Conservation (phyloP, 108 stramenopile genomes). For the Stephanodiscus minutulus region DNA sequence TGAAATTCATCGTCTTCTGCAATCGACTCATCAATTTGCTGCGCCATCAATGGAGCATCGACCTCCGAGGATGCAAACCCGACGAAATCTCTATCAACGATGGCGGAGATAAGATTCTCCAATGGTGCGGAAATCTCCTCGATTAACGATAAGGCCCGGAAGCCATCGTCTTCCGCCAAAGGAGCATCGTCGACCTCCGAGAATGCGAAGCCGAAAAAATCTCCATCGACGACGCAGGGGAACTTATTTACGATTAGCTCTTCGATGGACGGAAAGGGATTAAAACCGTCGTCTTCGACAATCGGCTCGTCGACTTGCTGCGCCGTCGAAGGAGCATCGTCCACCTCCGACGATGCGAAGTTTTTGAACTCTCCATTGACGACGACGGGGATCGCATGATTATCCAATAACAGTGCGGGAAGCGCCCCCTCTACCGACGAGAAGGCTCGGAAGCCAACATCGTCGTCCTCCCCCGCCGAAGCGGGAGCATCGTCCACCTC, state of each 20-base stretch:
- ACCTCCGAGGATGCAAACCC: background rate
- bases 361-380: no score
- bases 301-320: no score
- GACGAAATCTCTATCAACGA: background rate
- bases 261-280: conserved; percentile 9
- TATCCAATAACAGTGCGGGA: no score
- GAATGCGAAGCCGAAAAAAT: background rate
- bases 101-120: no score
- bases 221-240: conserved; percentile 5
- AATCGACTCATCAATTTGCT: no score
- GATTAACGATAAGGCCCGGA: no score
- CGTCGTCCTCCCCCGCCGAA: background rate
- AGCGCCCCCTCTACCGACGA: conserved; percentile 3
- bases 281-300: conserved; percentile 9
- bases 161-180: background rate
- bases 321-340: no score
- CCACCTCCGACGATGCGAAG: no score
- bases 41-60: no score
- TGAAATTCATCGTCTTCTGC: no score
- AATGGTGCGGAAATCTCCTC: no score
- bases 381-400: background rate
- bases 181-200: background rate
- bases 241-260: background rate
- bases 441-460: conserved; percentile 10
- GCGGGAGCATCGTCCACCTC: background rate